Base-by-base conservation (phyloP, 495 filamentous ascomycete species). In the Aspergillus bridgeri region DNA sequence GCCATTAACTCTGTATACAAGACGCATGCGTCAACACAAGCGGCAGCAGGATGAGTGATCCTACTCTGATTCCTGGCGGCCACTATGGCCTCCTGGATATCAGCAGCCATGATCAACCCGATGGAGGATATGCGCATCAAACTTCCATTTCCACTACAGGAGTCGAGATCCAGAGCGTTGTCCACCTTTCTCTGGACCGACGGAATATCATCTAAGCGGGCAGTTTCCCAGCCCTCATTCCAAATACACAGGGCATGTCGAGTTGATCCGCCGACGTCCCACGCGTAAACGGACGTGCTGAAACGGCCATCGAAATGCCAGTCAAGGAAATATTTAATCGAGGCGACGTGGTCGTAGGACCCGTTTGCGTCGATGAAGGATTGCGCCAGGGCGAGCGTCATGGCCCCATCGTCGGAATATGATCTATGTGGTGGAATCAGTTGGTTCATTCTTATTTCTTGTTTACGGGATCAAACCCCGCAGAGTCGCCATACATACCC, bases 361-460 rank as follows among this genome's bases (percentile, higher is more conserved):
- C 68, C 63, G 1, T 61, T 18, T 0, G 54, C 64, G 33, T 74
- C 69, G 50, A 73, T 66, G 27, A 81, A 64, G 18, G 76, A 73
- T 44, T 69, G 60, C 1, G 75, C 75, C 0, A 81, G 70, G 45
- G 75, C 79, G 3, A 81, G 65, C 5, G 77, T 75, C 73, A 80
- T 76, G 21, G 72, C 65, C 1, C 74, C 79, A 56, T 81, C 78
- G 59, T 80, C 79, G 5, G 79, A 79, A 59, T 73, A 80, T 42
- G 69, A 69, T 7, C 79, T 76, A 22, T 60, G 57, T 21, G 59
- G 56, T 17, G 43, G 43, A n/a, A n/a, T 45, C 15, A 20, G 15
- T 45, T 20, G 15, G 43, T 45, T 20, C 4, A n/a, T n/a, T 65
- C 60, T 50, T 53, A 24, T 45, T 53, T 11, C 15, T 45, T 2